These are phyloP conservation scores for Penicillium capsulatum DNA, from an alignment of 2,329 filamentous ascomycete genomes.

Conservation along the genomic window DNA sequence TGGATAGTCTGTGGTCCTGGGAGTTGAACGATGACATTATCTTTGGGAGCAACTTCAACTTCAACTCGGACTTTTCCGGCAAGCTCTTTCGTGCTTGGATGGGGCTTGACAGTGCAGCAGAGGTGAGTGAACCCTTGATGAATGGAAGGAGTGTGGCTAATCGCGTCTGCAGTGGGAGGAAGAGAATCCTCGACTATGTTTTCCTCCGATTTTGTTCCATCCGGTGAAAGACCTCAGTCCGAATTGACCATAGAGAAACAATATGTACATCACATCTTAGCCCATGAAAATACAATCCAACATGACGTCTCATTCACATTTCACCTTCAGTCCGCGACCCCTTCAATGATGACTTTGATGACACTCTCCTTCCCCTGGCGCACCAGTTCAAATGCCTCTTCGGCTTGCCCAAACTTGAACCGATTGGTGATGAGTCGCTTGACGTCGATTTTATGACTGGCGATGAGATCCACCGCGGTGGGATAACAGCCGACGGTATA, in stretches of 20 bases:
- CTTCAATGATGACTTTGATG: constrained; percentile 46
- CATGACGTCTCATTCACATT: too few species aligned
- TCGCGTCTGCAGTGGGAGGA: constrained; percentile 7
- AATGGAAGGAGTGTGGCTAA: not conserved
- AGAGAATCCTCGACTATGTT: constrained; percentile 3
- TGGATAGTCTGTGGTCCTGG: constrained; percentile 12
- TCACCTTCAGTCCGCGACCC: too few species aligned
- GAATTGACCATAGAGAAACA: not conserved
- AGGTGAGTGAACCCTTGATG: constrained; percentile 1
- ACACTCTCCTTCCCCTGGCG: constrained; percentile 37
- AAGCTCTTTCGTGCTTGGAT: constrained; percentile 11
- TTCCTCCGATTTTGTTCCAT: constrained; percentile 11
- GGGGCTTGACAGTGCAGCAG: not conserved
- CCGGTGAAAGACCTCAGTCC: constrained; percentile 7
- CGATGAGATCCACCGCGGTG: constrained; percentile 48
- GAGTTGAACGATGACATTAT: constrained; percentile 8
- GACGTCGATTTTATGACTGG: constrained; percentile 42
- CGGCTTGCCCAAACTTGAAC: constrained; percentile 45
- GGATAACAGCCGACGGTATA: constrained; percentile 52
- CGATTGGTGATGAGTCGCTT: constrained; percentile 41
- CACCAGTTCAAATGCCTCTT: constrained; percentile 48
- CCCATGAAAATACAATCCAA: too few species aligned
- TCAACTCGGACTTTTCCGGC: constrained; percentile 6
- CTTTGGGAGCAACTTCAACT: constrained; percentile 10
- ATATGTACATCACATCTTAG: not conserved